Conservation (phyloP, 192 early-diverging fungal genomes). For the Umbelopsis vinacea region DNA sequence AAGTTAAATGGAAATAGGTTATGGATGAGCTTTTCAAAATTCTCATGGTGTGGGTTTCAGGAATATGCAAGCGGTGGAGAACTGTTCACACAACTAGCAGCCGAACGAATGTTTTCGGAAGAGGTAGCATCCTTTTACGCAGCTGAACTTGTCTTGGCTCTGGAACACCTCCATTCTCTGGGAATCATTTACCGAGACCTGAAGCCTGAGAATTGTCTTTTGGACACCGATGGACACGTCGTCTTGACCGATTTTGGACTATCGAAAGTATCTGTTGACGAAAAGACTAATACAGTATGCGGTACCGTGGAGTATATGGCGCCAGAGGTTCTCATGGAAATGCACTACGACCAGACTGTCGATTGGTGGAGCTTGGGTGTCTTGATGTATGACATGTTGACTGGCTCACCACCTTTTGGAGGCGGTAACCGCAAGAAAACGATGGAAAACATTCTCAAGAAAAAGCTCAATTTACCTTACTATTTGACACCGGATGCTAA, state of each 20-base stretch:
- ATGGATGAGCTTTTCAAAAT: not conserved
- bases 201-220: conserved; percentile 77
- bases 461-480: conserved; percentile 78
- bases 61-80: conserved; percentile 93
- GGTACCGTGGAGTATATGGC: conserved; percentile 84
- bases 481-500: conserved; percentile 80
- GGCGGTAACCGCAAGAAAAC: conserved; percentile 82
- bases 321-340: conserved; percentile 70
- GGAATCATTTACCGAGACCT: conserved; percentile 91
- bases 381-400: conserved; percentile 92
- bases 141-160: conserved; percentile 82
- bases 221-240: conserved; percentile 79
- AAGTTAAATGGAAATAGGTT: not conserved
- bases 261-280: conserved; percentile 77
- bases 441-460: conserved; percentile 82
- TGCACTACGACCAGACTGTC: conserved; percentile 72
- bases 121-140: conserved; percentile 86
- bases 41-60: not conserved
- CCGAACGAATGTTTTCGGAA: conserved; percentile 74
- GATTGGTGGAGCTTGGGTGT: conserved; percentile 95
- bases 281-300: conserved; percentile 66
- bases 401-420: conserved; percentile 80
- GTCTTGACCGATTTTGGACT: conserved; percentile 95
- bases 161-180: conserved; percentile 85
- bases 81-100: conserved; percentile 87